phyloP scores from a whole-genome alignment of 1,139 yeast species.

The Pichia sp. region DNA sequence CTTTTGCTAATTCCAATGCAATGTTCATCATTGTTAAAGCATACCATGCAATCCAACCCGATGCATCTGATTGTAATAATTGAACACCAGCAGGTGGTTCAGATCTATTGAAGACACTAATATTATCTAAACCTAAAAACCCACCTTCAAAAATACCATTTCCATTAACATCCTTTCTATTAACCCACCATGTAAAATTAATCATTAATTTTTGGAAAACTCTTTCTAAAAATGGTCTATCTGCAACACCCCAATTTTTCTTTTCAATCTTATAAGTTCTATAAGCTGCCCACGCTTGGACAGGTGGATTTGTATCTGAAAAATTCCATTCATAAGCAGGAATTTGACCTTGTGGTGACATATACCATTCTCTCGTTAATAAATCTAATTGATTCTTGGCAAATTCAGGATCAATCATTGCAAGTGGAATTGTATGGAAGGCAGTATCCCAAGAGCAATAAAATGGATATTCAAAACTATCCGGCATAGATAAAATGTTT shows the following conservation, averaged over 20 bases:
- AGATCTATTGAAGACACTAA: constrained; percentile 89
- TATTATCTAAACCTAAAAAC: constrained; percentile 87
- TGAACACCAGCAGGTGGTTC: constrained; percentile 96
- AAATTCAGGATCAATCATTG: constrained; percentile 92
- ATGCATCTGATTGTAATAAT: constrained; percentile 91
- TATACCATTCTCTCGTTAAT: constrained; percentile 92
- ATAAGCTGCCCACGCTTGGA: constrained; percentile 95
- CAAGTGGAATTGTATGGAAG: constrained; percentile 89
- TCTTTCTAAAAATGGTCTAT: constrained; percentile 78
- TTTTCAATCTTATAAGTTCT: constrained; percentile 87
- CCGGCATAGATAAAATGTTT: constrained; percentile 87
- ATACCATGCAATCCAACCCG: constrained; percentile 98
- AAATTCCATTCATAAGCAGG: constrained; percentile 99
- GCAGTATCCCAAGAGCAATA: constrained; percentile 99
- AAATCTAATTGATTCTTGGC: constrained; percentile 87
- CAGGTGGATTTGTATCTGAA: constrained; percentile 94
- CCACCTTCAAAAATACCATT: constrained; percentile 95
- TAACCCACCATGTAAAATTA: constrained; percentile 98
- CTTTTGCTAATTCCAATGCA: constrained; percentile 84
- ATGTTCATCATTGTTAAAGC: constrained; percentile 89
- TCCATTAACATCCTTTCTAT: constrained; percentile 84
- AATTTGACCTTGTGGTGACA: constrained; percentile 98
- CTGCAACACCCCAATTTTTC: constrained; percentile 78
- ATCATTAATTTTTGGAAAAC: constrained; percentile 86
- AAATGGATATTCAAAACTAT: constrained; percentile 95